phyloP scores from a whole-genome alignment of 2,329 filamentous ascomycete species.

The Claviceps maximensis region DNA sequence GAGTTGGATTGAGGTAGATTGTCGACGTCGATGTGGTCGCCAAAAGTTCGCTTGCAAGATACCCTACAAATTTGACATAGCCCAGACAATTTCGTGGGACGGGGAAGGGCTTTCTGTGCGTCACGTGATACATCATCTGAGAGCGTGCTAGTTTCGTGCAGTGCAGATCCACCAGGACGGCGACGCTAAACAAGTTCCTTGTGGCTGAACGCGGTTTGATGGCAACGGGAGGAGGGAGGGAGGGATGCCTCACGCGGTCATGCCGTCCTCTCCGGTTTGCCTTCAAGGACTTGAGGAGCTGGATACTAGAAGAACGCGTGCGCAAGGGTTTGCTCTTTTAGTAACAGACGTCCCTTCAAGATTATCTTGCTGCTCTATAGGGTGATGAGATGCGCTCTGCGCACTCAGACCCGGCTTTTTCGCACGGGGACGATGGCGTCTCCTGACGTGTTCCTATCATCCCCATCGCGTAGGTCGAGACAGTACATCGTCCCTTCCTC shows the following conservation, averaged over 20 bases:
- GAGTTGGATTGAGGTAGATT: conserved; percentile 9
- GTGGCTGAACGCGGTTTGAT: conserved; percentile 1
- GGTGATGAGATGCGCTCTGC: conserved; percentile 32
- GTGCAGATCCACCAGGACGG: background rate
- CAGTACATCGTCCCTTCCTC: conserved; percentile 27
- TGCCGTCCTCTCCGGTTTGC: background rate
- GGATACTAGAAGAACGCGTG: background rate
- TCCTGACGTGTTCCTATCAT: conserved; percentile 19
- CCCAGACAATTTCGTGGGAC: conserved; percentile 23
- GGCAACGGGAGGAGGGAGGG: background rate
- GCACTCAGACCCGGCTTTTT: conserved; percentile 21
- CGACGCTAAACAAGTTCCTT: background rate
- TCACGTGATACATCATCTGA: conserved; percentile 25
- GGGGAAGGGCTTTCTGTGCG: conserved; percentile 22
- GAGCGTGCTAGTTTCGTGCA: conserved; percentile 17
- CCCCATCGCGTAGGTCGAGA: conserved; percentile 18
- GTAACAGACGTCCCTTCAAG: background rate
- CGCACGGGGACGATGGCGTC: conserved; percentile 23
- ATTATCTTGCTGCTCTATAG: conserved; percentile 17
- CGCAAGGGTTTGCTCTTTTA: background rate
- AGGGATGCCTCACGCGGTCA: background rate
- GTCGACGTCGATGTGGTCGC: conserved; percentile 18
- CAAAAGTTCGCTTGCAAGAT: conserved; percentile 17
- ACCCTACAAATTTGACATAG: conserved; percentile 21
- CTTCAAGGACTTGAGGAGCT: background rate